A percentile compares a stretch with the other conserved stretches of the same genome.
Conservation (phyloP, 129 eudicot species). For the Lactuca saligna region DNA sequence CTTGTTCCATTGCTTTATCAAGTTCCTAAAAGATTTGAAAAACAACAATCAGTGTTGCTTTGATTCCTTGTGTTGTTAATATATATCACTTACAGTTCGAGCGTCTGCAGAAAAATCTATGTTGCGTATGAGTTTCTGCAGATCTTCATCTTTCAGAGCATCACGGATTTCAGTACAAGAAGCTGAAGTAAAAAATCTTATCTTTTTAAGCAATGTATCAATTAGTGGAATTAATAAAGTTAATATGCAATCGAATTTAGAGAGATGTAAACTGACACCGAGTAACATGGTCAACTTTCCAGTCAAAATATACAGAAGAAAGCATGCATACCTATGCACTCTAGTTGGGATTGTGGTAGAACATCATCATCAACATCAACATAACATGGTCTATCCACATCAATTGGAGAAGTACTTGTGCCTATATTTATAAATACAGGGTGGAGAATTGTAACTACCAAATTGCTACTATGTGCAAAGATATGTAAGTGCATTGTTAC, state of each 20-base stretch:
- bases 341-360: constrained; percentile 54
- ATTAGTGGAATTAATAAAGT: background rate
- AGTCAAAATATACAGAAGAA: constrained; percentile 9
- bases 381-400: constrained; percentile 50
- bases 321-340: constrained; percentile 53
- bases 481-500: too few species aligned
- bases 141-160: constrained; percentile 60
- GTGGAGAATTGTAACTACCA: background rate
- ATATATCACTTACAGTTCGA: constrained; percentile 43
- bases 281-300: background rate
- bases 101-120: constrained; percentile 58
- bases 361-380: constrained; percentile 50
- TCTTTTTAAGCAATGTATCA: background rate
- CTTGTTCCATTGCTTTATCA: constrained; percentile 71
- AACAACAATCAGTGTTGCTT: constrained; percentile 2
- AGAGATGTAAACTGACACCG: background rate
- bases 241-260: too few species aligned
- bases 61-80: background rate
- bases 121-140: constrained; percentile 56
- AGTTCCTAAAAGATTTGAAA: constrained; percentile 48
- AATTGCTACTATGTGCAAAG: too few species aligned
- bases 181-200: constrained; percentile 44
- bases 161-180: constrained; percentile 65
- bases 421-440: constrained; percentile 20
- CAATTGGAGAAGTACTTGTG: constrained; percentile 24